A percentile compares a stretch with the other conserved stretches of the same genome.
These are phyloP conservation scores for Aquilaria agallochum DNA, from an alignment of 441 rosid genomes.

Conservation along the genomic window DNA sequence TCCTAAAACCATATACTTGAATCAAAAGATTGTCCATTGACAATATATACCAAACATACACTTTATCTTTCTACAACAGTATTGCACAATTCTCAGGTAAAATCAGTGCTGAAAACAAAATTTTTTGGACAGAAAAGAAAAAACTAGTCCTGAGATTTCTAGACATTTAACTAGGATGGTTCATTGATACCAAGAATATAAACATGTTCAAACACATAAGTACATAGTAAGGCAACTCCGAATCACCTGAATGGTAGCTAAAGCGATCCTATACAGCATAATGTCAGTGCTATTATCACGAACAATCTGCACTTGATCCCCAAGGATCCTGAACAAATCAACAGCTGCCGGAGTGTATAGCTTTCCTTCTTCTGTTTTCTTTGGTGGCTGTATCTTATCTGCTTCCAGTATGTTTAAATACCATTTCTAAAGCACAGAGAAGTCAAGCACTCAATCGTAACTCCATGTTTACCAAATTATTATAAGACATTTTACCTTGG, in stretches of 20 bases:
- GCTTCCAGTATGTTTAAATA: constrained; percentile 93
- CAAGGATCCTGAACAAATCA: constrained; percentile 96
- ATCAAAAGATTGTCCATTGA: no score
- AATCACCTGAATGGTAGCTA: constrained; percentile 95
- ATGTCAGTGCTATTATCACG: constrained; percentile 97
- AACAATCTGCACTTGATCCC: constrained; percentile 99
- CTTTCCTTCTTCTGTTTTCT: constrained; percentile 98
- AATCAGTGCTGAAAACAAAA: no score
- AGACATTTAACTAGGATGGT: background rate
- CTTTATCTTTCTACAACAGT: no score
- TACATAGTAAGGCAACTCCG: background rate
- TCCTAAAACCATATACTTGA: no score
- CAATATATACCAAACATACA: no score
- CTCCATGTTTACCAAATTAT: background rate
- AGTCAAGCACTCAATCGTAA: background rate
- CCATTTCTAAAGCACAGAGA: constrained; percentile 73
- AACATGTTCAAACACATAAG: no score
- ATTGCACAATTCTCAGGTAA: no score
- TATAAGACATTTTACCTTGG: constrained; percentile 50
- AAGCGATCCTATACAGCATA: constrained; percentile 94
- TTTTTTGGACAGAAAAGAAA: no score
- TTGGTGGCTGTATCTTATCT: constrained; percentile 96
- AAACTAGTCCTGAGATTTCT: background rate
- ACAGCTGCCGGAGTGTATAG: constrained; percentile 99
- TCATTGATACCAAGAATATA: background rate